These are phyloP conservation scores for Monosporascus sp. DNA, from an alignment of 2,329 filamentous ascomycete species.

Conservation along the genomic window DNA sequence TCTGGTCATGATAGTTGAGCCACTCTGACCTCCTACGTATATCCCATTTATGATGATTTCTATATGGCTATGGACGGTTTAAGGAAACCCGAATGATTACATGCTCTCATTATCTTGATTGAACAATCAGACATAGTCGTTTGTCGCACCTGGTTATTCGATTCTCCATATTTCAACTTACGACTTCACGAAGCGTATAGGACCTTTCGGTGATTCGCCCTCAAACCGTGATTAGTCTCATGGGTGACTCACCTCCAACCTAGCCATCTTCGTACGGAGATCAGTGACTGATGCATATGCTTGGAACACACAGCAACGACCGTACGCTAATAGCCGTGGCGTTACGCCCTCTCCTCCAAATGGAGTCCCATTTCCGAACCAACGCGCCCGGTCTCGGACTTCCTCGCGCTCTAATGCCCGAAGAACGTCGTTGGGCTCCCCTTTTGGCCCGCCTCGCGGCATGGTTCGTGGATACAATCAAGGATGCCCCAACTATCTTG, in stretches of 20 bases:
- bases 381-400: conserved; percentile 31
- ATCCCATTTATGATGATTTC: too few relatives aligned
- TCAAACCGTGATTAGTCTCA: conserved; percentile 30
- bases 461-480: conserved; percentile 8
- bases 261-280: conserved; percentile 31
- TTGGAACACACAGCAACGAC: conserved; percentile 29
- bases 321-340: conserved; percentile 21
- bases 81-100: too few relatives aligned
- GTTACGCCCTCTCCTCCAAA: conserved; percentile 27
- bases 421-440: conserved; percentile 49
- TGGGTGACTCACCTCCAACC: conserved; percentile 30
- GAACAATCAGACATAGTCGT: too few relatives aligned
- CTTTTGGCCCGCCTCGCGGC: conserved; percentile 34
- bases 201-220: conserved; percentile 25
- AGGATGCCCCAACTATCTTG: too few relatives aligned
- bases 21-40: too few relatives aligned
- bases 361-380: conserved; percentile 33
- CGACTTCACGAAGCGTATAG: conserved; percentile 26
- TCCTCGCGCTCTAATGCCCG: conserved; percentile 31
- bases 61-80: too few relatives aligned
- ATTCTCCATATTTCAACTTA: conserved; percentile 5
- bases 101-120: too few relatives aligned
- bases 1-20: too few relatives aligned
- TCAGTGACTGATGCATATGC: conserved; percentile 22
- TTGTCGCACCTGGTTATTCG: too few relatives aligned